Evolutionary conservation across 2,329 filamentous ascomycete species (phyloP), one percentile per base, ranked within the genome.

Genomic region (Talaromyces marneffei): DNA sequence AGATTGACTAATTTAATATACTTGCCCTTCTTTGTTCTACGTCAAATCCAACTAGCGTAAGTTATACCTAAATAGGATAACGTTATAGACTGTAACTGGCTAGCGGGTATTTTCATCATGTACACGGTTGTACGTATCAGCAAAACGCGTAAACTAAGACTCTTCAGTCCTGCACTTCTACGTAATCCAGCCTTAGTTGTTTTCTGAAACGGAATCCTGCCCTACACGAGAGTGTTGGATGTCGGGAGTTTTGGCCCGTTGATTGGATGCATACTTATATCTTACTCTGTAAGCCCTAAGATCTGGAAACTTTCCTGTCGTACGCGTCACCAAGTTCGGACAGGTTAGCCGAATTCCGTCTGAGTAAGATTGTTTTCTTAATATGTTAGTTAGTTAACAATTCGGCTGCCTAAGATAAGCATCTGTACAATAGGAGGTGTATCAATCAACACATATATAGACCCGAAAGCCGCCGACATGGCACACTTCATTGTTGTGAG

Each of bases 111-210:
- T 29, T 40, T 42, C 53, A 27, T 20, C 40, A 25, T 20, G 37
- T 27, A 42, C 35, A 29, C 27, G 23, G 16, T 20, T 40, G 53
- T 56, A 25, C 14, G 35, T 55, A 56, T 37, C n/a, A 42, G 18
- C 6, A 56, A 40, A 40, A 35, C 25, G 33, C 53, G 53, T 56
- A 56, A 56, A 56, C 53, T 56, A 56, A n/a, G 31, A 23, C 33
- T 14, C 12, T 56, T 56, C 42, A 56, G 53, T 27, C 10, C 42
- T 31, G 10, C 9, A 10, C 12, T 42, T 42, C 16, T n/a, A n/a
- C n/a, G n/a, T n/a, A 23, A 42, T 23, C 3, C 9, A 42, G 39
- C 39, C 18, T 25, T 56, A 7, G 9, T 40, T 25, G 16, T 56
- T 9, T 56, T n/a, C 16, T 14, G 9, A 42, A 42, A 40, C 20